Conservation (phyloP, 2,329 filamentous ascomycete species). For the Sporothrix inflata region DNA sequence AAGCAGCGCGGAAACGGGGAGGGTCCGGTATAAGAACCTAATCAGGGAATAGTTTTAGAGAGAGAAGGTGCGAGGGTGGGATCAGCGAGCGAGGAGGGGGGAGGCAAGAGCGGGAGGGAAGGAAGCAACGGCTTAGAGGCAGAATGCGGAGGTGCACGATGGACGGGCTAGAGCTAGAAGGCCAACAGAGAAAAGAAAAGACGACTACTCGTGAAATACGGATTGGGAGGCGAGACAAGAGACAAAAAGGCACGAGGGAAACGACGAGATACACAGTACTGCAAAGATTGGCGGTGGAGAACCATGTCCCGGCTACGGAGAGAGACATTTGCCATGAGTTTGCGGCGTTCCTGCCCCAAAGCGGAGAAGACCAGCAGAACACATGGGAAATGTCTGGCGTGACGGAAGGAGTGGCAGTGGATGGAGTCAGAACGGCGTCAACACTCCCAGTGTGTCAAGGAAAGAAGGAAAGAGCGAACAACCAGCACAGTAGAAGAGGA, state of each 20-base stretch:
- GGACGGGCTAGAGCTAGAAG: not conserved
- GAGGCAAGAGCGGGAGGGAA: constrained; percentile 3
- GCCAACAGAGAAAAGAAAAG: not conserved
- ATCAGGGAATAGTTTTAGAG: constrained; percentile 16
- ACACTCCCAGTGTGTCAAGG: not conserved
- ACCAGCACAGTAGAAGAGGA: not conserved
- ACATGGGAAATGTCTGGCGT: constrained; percentile 22
- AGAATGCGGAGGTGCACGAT: constrained; percentile 17
- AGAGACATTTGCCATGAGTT: constrained; percentile 15
- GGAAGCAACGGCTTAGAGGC: constrained; percentile 5
- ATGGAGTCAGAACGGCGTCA: not conserved
- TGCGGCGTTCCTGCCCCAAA: not conserved
- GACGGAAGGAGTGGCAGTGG: constrained; percentile 12
- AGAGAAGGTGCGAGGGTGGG: constrained; percentile 8
- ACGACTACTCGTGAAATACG: not conserved
- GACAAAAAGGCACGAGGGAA: not conserved
- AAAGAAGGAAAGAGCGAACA: not conserved
- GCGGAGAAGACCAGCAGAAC: constrained; percentile 11
- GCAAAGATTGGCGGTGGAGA: constrained; percentile 12
- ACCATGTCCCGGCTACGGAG: not conserved
- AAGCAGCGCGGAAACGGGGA: constrained; percentile 6
- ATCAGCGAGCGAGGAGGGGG: constrained; percentile 9
- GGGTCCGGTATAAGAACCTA: constrained; percentile 19
- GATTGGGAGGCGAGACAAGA: not conserved
- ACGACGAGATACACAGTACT: not conserved